Percentiles rank a stretch among this genome's conserved stretches.
phyloP scores from a whole-genome alignment of 106 monocot species.

The Amphibolis antarctica region DNA sequence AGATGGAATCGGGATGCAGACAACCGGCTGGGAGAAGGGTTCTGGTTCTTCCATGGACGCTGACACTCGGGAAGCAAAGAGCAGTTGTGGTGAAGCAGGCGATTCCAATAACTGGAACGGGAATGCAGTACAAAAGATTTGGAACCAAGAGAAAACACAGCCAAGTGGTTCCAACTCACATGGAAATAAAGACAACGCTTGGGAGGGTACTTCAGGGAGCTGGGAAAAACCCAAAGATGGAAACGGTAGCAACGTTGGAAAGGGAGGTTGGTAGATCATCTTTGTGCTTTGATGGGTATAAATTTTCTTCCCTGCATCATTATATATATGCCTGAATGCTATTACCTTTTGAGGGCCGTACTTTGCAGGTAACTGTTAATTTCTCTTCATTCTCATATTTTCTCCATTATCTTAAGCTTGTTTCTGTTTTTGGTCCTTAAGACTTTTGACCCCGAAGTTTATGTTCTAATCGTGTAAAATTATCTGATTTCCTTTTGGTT shows the following conservation, averaged over 20 bases:
- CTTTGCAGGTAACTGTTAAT: too few species aligned
- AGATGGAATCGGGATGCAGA: too few species aligned
- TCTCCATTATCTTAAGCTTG: too few species aligned
- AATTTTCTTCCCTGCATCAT: background rate
- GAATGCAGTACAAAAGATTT: too few species aligned
- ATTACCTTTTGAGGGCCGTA: background rate
- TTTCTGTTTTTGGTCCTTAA: too few species aligned
- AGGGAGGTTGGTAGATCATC: background rate
- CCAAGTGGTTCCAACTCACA: too few species aligned
- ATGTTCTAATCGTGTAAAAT: too few species aligned
- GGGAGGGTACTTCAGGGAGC: background rate
- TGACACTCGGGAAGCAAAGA: background rate
- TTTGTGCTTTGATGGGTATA: background rate
- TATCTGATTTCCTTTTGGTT: too few species aligned
- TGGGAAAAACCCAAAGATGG: conserved; percentile 1
- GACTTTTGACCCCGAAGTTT: too few species aligned
- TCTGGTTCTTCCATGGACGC: background rate
- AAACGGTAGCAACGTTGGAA: background rate
- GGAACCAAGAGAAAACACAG: too few species aligned
- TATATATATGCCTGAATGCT: background rate
- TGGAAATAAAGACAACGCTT: background rate
- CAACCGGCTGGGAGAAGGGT: background rate
- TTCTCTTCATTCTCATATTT: too few species aligned
- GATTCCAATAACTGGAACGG: background rate
- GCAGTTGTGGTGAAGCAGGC: background rate